phyloP scores from a whole-genome alignment of 2,329 filamentous ascomycete genomes.

The Trichoderma sp. region DNA sequence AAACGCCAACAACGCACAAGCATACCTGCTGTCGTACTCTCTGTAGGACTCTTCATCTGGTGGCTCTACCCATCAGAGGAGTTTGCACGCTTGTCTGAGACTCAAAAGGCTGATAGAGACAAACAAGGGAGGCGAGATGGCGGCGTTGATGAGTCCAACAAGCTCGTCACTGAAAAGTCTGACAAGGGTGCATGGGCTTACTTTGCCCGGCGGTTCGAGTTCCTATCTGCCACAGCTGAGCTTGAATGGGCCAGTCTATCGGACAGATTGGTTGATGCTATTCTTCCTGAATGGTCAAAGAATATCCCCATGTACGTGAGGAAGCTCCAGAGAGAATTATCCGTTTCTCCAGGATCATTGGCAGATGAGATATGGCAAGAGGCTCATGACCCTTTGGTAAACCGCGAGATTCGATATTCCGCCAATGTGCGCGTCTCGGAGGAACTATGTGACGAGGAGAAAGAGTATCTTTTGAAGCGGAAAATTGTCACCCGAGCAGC shows the following conservation, averaged over 20 bases:
- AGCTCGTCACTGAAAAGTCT: slow-evolving; percentile 25
- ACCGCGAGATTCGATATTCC: slow-evolving; percentile 84
- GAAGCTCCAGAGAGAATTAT: slow-evolving; percentile 86
- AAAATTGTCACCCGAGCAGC: slow-evolving; percentile 69
- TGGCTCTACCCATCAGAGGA: slow-evolving; percentile 48
- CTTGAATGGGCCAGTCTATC: slow-evolving; percentile 58
- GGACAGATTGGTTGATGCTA: slow-evolving; percentile 65
- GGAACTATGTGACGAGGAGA: slow-evolving; percentile 81
- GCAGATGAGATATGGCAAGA: slow-evolving; percentile 94
- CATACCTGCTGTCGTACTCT: slow-evolving; percentile 39
- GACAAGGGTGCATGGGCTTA: slow-evolving; percentile 49
- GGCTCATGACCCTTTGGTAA: slow-evolving; percentile 77
- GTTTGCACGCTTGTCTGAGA: slow-evolving; percentile 41
- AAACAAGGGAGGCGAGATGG: slow-evolving; percentile 29
- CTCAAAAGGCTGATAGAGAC: neutral
- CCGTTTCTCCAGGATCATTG: slow-evolving; percentile 82
- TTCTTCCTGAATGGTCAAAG: slow-evolving; percentile 82
- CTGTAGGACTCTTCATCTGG: slow-evolving; percentile 45
- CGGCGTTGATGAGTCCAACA: slow-evolving; percentile 15
- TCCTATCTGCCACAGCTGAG: slow-evolving; percentile 57
- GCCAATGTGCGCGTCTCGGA: slow-evolving; percentile 80
- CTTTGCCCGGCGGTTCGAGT: slow-evolving; percentile 51
- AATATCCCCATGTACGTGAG: slow-evolving; percentile 72
- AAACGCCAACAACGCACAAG: slow-evolving; percentile 26
- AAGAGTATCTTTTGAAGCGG: slow-evolving; percentile 69